Evolutionary conservation across 176 grass and related monocot genomes (phyloP).

Genomic region (Elymus sibiricus): DNA sequence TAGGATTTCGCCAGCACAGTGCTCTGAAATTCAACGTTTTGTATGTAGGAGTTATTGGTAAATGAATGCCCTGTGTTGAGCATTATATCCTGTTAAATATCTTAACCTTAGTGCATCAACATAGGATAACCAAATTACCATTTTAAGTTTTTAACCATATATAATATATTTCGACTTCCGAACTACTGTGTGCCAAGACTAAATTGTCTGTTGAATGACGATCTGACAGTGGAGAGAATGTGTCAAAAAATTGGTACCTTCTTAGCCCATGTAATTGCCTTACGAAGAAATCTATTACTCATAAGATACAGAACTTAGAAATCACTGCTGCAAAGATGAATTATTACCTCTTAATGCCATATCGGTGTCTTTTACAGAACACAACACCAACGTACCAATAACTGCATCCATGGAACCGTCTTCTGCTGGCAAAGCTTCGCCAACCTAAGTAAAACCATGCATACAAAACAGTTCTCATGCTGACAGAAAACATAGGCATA

Average conservation of each 20-base stretch:
- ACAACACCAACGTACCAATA: conserved; percentile 76
- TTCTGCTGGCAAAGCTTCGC: conserved; percentile 60
- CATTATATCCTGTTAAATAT: not conserved
- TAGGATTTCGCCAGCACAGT: not conserved
- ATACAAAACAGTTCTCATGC: not conserved
- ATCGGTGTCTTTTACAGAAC: conserved; percentile 61
- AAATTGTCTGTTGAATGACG: not conserved
- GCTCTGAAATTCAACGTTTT: not conserved
- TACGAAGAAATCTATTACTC: not conserved
- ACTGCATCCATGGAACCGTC: conserved; percentile 84
- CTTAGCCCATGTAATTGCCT: not conserved
- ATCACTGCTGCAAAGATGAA: not conserved
- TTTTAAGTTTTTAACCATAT: not conserved
- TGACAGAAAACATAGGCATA: not conserved
- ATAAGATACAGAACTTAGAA: not conserved
- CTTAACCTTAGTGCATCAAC: not conserved
- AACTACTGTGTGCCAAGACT: not conserved
- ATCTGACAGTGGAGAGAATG: not conserved
- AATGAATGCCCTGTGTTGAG: not conserved
- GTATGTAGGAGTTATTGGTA: not conserved
- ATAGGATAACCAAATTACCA: not conserved
- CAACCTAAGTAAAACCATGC: conserved; percentile 49
- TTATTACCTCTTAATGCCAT: conserved; percentile 56
- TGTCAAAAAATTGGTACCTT: not conserved
- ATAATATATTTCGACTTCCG: not conserved